Conservation (phyloP, 1,139 yeast genomes). For the Blastobotrys proliferans region DNA sequence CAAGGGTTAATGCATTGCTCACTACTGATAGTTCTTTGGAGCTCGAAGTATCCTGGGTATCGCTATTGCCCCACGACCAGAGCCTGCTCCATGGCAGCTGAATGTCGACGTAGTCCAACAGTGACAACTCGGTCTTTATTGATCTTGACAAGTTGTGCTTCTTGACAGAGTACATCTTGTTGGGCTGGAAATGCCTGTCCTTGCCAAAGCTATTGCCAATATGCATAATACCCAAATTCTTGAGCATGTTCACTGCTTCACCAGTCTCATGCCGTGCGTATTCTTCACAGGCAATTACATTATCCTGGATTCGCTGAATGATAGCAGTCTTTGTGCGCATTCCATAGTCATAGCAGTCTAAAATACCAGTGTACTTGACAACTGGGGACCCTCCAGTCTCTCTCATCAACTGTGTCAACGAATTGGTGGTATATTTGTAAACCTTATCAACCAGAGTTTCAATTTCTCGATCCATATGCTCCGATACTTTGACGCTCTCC, state of each 20-base stretch:
- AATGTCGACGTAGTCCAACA: conserved; percentile 68
- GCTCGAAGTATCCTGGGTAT: background rate
- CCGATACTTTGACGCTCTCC: conserved; percentile 53
- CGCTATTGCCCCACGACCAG: conserved; percentile 6
- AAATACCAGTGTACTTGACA: conserved; percentile 58
- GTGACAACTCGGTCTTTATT: conserved; percentile 54
- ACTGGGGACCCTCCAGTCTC: conserved; percentile 57
- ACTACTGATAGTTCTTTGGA: conserved; percentile 20
- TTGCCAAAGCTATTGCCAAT: conserved; percentile 48
- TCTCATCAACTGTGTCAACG: conserved; percentile 50
- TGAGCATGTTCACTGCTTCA: conserved; percentile 57
- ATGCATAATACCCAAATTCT: conserved; percentile 46
- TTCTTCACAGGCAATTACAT: conserved; percentile 64
- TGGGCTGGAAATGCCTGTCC: conserved; percentile 68
- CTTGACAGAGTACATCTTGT: conserved; percentile 77
- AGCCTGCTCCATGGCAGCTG: conserved; percentile 25
- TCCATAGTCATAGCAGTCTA: conserved; percentile 68
- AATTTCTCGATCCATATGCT: conserved; percentile 55
- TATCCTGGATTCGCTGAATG: conserved; percentile 56
- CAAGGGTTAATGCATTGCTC: conserved; percentile 38
- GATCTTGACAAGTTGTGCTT: conserved; percentile 60
- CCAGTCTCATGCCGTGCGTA: conserved; percentile 61
- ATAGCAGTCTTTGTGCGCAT: conserved; percentile 63
- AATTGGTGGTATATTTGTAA: conserved; percentile 57
- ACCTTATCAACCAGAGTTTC: conserved; percentile 58